These are phyloP conservation scores for Paspalum vaginatum DNA, from an alignment of 176 grass and related monocot species.

Conservation along the genomic window DNA sequence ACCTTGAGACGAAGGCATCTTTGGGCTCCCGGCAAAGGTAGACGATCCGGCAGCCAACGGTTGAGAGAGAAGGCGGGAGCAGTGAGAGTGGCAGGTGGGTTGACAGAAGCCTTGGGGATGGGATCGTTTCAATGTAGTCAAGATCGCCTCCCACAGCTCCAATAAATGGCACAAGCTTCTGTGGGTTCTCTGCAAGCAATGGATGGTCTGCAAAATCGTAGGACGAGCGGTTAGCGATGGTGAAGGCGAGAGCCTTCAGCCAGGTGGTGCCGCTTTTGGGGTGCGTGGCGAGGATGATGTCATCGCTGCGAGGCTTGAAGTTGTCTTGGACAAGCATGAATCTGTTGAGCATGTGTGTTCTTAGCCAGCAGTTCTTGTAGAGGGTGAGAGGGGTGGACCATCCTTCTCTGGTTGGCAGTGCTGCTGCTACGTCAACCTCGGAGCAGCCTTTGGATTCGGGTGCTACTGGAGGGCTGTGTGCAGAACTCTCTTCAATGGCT, in stretches of 20 bases:
- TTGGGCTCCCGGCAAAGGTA: neutral
- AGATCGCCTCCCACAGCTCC: neutral
- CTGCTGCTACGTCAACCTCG: neutral
- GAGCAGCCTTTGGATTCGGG: neutral
- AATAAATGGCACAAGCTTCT: slow-evolving; percentile 4
- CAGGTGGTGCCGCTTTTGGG: slow-evolving; percentile 34
- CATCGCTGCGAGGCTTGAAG: neutral
- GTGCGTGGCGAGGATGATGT: slow-evolving; percentile 7
- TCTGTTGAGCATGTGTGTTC: no score
- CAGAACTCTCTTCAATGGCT: neutral
- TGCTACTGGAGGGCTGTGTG: neutral
- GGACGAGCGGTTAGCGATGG: slow-evolving; percentile 18
- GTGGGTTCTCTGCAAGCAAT: slow-evolving; percentile 19
- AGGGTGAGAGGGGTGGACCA: neutral
- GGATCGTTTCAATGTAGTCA: neutral
- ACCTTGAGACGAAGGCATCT: neutral
- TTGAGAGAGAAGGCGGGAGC: neutral
- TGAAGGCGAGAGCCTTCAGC: slow-evolving; percentile 41
- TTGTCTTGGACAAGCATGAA: neutral
- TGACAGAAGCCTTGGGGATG: neutral
- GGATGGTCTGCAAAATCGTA: neutral
- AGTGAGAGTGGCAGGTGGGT: neutral
- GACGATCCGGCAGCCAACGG: neutral
- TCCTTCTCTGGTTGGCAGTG: neutral
- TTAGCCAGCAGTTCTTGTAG: neutral